These are phyloP conservation scores for Phoenix dactylifera DNA, from an alignment of 176 grass and related monocot species.

Conservation along the genomic window DNA sequence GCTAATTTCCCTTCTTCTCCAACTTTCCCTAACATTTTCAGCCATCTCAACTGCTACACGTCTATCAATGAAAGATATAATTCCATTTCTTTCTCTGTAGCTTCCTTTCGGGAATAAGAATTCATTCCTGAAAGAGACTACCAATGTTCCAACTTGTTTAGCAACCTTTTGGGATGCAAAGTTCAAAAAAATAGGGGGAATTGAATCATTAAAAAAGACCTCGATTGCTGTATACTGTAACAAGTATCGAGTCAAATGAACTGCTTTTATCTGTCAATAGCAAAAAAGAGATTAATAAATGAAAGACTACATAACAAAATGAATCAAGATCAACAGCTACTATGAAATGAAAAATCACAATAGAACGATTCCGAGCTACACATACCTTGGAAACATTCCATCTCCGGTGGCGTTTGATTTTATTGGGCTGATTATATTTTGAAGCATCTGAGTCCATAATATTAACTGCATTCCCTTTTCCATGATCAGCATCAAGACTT, in stretches of 20 bases:
- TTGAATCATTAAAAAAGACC: constrained; percentile 86
- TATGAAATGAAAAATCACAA: not conserved
- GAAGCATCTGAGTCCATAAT: constrained; percentile 24
- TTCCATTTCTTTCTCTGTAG: constrained; percentile 68
- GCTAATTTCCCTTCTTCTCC: constrained; percentile 91
- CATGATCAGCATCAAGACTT: constrained; percentile 29
- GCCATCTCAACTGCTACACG: constrained; percentile 85
- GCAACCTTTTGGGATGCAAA: constrained; percentile 94
- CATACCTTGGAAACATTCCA: constrained; percentile 76
- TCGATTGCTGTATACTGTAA: constrained; percentile 89
- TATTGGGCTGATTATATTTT: constrained; percentile 49
- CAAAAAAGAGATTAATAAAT: constrained; percentile 3
- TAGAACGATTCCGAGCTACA: not conserved
- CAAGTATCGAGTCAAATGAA: constrained; percentile 89
- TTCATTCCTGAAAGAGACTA: constrained; percentile 90
- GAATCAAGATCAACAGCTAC: no score
- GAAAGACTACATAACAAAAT: no score
- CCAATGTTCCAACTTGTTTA: constrained; percentile 67
- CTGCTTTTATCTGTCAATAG: constrained; percentile 81
- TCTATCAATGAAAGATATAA: constrained; percentile 84
- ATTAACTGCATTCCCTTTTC: constrained; percentile 39
- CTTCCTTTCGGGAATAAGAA: constrained; percentile 80
- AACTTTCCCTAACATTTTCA: constrained; percentile 80
- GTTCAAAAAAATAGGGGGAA: constrained; percentile 82
- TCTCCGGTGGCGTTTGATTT: constrained; percentile 87